Evolutionary conservation across 2,329 filamentous ascomycete species (phyloP), one percentile per base, ranked within the genome.

Genomic region (Ophiosphaerella narmari): DNA sequence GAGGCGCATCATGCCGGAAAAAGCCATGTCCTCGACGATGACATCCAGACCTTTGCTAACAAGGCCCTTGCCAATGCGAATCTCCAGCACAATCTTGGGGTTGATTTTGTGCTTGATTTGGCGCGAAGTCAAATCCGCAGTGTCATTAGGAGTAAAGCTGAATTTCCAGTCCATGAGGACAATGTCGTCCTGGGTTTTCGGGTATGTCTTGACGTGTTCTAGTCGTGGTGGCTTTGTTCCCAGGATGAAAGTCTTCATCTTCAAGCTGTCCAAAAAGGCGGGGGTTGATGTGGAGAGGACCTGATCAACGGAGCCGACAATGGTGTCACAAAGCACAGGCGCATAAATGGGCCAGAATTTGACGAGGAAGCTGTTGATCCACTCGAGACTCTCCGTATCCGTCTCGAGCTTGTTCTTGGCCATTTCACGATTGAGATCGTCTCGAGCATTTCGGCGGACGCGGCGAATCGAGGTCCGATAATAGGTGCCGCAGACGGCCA

Each of bases 81-180:
- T 91, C 72, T 99, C 94, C 23, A 99, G 84, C 9, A 97, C 90
- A 49, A 99, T 82, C 77, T 97, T 99, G 47, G 94, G 94, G 70
- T 99, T 97, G 74, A 97, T 84, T 80, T 96, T 97, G 80, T 92
- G 91, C 79, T 90, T 93, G 67, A 97, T 77, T 73, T 99, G 94
- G 53, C 88, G 86, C 2, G 87, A 80, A 2, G 94, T 99, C 82
- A 99, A 85, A 73, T 99, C 94, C 60, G 89, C 86, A 2, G 85
- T 89, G 73, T 99, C 95, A 61, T 94, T 97, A 31, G 94, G 94
- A 0, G 90, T 97, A 77, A 99, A 99, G 80, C 93, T 97, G 75
- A 99, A 99, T 68, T 96, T 96, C 94, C 94, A 99, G 72, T 99
- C 94, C 94, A 99, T 99, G 67, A 97, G 84, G 36, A 99, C 91